Percentiles rank a stretch among this genome's conserved stretches.
Evolutionary conservation across 2,329 filamentous ascomycete species (phyloP).

Genomic region (Beauveria brongniartii): DNA sequence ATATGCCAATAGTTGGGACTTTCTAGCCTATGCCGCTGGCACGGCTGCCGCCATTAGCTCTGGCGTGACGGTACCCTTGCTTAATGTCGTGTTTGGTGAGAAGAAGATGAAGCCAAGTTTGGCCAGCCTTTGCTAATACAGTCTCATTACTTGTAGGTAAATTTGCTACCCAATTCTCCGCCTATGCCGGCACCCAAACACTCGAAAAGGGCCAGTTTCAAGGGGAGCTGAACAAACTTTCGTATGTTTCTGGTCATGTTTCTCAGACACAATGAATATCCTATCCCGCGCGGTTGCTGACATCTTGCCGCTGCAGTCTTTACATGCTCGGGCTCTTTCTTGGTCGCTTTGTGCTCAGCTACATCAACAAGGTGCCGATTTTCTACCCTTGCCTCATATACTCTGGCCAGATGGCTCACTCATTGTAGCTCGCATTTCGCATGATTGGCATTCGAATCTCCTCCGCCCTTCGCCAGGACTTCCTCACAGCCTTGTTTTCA

Average conservation of each 20-base stretch:
- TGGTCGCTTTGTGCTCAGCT: constrained; percentile 38
- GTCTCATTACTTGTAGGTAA: constrained; percentile 32
- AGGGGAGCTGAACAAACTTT: neutral
- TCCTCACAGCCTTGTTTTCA: constrained; percentile 53
- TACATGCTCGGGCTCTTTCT: too few species aligned
- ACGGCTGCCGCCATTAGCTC: constrained; percentile 43
- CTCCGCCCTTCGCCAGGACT: constrained; percentile 53
- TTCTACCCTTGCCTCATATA: neutral
- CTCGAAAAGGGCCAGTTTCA: neutral
- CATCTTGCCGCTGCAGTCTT: too few species aligned
- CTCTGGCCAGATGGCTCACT: neutral
- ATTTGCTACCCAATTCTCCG: constrained; percentile 32
- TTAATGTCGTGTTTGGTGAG: constrained; percentile 51
- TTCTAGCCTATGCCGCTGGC: constrained; percentile 32
- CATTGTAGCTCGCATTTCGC: constrained; percentile 45
- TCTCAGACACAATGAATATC: too few species aligned
- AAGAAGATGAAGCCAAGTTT: neutral
- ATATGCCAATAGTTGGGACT: constrained; percentile 49
- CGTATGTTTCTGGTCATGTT: neutral
- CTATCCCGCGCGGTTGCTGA: too few species aligned
- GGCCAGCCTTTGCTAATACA: neutral
- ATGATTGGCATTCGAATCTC: constrained; percentile 56
- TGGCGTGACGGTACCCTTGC: constrained; percentile 47
- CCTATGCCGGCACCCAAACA: neutral
- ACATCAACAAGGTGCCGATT: constrained; percentile 43